phyloP scores from a whole-genome alignment of 345 rosid species.

The Schrenkiella parvula region DNA sequence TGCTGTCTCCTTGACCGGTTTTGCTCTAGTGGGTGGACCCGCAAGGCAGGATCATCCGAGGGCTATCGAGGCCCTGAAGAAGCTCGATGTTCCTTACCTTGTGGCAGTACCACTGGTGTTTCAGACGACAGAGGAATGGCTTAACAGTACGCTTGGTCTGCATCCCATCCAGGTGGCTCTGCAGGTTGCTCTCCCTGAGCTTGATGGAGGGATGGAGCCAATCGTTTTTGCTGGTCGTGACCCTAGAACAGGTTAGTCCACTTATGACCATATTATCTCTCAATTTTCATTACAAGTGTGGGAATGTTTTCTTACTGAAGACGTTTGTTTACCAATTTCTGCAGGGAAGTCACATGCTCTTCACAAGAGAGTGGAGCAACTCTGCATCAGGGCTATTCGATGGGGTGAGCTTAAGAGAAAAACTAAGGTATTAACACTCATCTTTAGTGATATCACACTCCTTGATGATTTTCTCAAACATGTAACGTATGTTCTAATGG shows the following conservation, averaged over 20 bases:
- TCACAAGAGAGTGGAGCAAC: constrained; percentile 99
- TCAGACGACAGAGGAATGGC: constrained; percentile 98
- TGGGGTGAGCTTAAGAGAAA: constrained; percentile 95
- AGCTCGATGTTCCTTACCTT: constrained; percentile 91
- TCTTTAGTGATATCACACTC: neutral
- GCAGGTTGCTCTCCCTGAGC: constrained; percentile 97
- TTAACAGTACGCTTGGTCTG: constrained; percentile 86
- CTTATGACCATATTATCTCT: neutral
- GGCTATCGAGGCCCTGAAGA: constrained; percentile 83
- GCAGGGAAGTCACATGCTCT: constrained; percentile 98
- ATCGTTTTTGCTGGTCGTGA: constrained; percentile 97
- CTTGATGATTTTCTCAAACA: neutral
- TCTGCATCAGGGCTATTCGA: constrained; percentile 88
- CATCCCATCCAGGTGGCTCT: constrained; percentile 99
- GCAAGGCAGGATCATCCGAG: constrained; percentile 99
- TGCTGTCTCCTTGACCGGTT: constrained; percentile 79
- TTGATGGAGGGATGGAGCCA: constrained; percentile 99
- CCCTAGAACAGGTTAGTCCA: constrained; percentile 78
- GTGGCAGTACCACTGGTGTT: constrained; percentile 96
- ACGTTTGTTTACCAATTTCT: constrained; percentile 13
- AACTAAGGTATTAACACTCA: constrained; percentile 54
- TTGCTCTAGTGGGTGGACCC: constrained; percentile 98
- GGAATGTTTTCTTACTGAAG: constrained; percentile 5
- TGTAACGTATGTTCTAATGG: constrained; percentile 21
- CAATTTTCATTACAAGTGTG: neutral